phyloP scores from a whole-genome alignment of 2,329 filamentous ascomycete species.

The Bipolaris zeicola region DNA sequence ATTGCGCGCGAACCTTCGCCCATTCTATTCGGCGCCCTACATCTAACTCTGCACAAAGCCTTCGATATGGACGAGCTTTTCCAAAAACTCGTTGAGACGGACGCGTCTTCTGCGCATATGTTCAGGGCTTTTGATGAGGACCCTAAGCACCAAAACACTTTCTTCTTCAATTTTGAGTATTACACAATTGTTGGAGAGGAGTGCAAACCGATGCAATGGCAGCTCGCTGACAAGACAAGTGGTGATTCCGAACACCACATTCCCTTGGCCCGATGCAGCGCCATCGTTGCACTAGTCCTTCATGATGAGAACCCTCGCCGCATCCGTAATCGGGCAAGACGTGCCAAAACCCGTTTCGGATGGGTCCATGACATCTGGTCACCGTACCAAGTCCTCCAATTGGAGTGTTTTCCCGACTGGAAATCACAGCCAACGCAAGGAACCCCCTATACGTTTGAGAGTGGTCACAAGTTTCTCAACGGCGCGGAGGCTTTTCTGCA shows the following conservation, averaged over 20 bases:
- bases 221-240: slow-evolving; percentile 58
- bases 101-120: slow-evolving; percentile 54
- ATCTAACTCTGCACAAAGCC: slow-evolving; percentile 61
- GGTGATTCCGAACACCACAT: slow-evolving; percentile 57
- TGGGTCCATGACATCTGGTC: slow-evolving; percentile 64
- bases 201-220: slow-evolving; percentile 65
- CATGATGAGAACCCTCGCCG: slow-evolving; percentile 58
- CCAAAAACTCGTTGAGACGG: slow-evolving; percentile 58
- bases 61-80: slow-evolving; percentile 69
- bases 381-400: slow-evolving; percentile 60
- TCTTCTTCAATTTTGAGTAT: slow-evolving; percentile 69
- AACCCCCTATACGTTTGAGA: slow-evolving; percentile 62
- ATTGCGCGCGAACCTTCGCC: slow-evolving; percentile 67
- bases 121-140: slow-evolving; percentile 57
- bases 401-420: slow-evolving; percentile 55
- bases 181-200: slow-evolving; percentile 65
- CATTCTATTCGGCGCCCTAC: slow-evolving; percentile 63
- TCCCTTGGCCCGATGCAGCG: slow-evolving; percentile 64
- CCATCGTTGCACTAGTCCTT: slow-evolving; percentile 64
- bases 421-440: slow-evolving; percentile 44
- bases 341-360: slow-evolving; percentile 56
- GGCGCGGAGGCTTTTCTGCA: slow-evolving; percentile 67
- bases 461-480: slow-evolving; percentile 62
- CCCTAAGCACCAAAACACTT: slow-evolving; percentile 59
- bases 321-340: slow-evolving; percentile 57